A percentile compares a stretch with the other conserved stretches of the same genome.
Conservation (phyloP, 1,139 yeast species). For the Debaryomyces robertsiae region DNA sequence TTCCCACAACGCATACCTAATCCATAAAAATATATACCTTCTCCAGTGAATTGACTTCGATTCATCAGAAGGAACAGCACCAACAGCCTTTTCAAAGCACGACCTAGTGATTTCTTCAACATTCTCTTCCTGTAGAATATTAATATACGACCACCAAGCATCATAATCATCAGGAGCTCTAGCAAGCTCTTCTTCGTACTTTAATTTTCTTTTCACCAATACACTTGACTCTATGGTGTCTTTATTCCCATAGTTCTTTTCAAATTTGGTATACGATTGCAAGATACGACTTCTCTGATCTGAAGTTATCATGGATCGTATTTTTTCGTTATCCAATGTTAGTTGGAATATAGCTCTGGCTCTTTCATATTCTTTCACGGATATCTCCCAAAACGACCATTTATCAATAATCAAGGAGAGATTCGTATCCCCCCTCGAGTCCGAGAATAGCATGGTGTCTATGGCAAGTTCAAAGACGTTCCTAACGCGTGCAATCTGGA, state of each 20-base stretch:
- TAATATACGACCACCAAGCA: slow-evolving; percentile 77
- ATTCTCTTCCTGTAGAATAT: slow-evolving; percentile 44
- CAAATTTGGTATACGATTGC: slow-evolving; percentile 57
- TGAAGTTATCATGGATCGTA: slow-evolving; percentile 38
- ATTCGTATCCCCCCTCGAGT: slow-evolving; percentile 17
- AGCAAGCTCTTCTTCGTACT: slow-evolving; percentile 53
- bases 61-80: slow-evolving; percentile 32
- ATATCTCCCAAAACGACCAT: slow-evolving; percentile 79
- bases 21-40: slow-evolving; percentile 70
- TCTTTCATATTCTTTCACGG: slow-evolving; percentile 64
- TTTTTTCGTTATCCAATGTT: slow-evolving; percentile 42
- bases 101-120: slow-evolving; percentile 27
- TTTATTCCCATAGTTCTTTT: slow-evolving; percentile 62
- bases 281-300: slow-evolving; percentile 44
- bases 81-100: slow-evolving; percentile 51
- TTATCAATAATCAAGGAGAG: slow-evolving; percentile 32
- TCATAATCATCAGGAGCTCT: slow-evolving; percentile 64
- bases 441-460: slow-evolving; percentile 47
- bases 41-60: slow-evolving; percentile 60
- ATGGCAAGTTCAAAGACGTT: slow-evolving; percentile 69
- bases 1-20: slow-evolving; percentile 62
- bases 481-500: slow-evolving; percentile 44
- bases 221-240: slow-evolving; percentile 57
- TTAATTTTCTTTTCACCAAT: slow-evolving; percentile 52
- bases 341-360: slow-evolving; percentile 62